Evolutionary conservation across 495 filamentous ascomycete genomes (phyloP), one percentile per base, ranked within the genome.

Genomic region (Penicillium atrosanguineum): DNA sequence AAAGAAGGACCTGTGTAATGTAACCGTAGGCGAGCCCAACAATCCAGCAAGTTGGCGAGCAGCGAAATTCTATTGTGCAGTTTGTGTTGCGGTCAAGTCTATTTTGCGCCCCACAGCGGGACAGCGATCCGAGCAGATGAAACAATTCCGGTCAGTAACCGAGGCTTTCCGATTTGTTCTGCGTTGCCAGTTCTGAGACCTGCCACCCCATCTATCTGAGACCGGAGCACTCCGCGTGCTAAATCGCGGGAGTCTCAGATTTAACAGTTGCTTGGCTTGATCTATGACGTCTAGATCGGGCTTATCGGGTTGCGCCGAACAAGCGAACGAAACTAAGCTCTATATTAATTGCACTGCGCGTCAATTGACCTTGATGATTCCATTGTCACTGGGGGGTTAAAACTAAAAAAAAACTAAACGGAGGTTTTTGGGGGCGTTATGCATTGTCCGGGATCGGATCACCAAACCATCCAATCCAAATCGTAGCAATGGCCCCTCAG

Each of bases 91-190:
- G 18, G 34, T 53, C 52, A 43, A 61, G 51, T 53, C 48, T 62
- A 55, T 58, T 49, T 4, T 28, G 18, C 37, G 62, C 52, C 63
- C 63, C 63, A 67, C 63, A 64, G 56, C 61, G 63, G 63, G 55
- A 61, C 60, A 61, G 57, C 54, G 60, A 64, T 59, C 58, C 51
- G 56, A 56, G 18, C 14, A 52, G 51, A 61, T 61, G 55, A 64
- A 64, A 64, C 57, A 59, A 15, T 31, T 15, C 46, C 54, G 58
- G 41, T 45, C 56, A 45, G 12, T 50, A 64, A 50, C 63, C 63
- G 63, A 67, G 57, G 8, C 48, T 44, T 64, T 67, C 63, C 63
- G 63, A 67, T 67, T 67, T 67, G 63, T 47, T 14, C 61, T 49
- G 51, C 12, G 11, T 19, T 15, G 44, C 31, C 18, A 11, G 5